Conservation (phyloP, 495 filamentous ascomycete genomes). For the Tuber brumale region DNA sequence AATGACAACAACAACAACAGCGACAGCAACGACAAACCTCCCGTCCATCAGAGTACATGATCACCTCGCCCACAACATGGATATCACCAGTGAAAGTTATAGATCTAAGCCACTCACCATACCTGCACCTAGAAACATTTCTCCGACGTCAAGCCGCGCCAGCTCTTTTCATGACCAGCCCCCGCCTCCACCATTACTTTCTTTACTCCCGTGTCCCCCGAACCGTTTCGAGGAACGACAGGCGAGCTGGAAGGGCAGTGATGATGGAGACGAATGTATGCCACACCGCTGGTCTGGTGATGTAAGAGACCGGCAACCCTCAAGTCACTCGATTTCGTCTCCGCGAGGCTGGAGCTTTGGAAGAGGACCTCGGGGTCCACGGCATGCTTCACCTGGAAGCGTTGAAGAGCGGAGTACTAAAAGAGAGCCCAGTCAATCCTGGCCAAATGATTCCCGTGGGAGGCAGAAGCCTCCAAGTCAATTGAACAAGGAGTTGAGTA, state of each 20-base stretch:
- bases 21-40: conserved; percentile 36
- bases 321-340: conserved; percentile 6
- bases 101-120: conserved; percentile 42
- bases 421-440: conserved; percentile 35
- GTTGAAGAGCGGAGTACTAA: conserved; percentile 30
- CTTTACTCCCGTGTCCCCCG: conserved; percentile 29
- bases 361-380: conserved; percentile 32
- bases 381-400: conserved; percentile 32
- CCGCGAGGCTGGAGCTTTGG: not conserved
- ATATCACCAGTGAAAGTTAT: conserved; percentile 32
- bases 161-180: conserved; percentile 33
- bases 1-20: conserved; percentile 26
- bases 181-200: conserved; percentile 36
- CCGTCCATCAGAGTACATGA: conserved; percentile 40
- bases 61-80: conserved; percentile 31
- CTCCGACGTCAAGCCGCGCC: conserved; percentile 37
- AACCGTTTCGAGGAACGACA: not conserved
- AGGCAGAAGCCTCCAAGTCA: conserved; percentile 31
- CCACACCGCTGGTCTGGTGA: conserved; percentile 16
- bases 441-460: conserved; percentile 30
- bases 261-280: conserved; percentile 21
- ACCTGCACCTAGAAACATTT: conserved; percentile 36
- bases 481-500: conserved; percentile 37
- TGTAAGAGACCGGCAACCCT: conserved; percentile 4
- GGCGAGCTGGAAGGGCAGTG: conserved; percentile 12